phyloP scores from a whole-genome alignment of 2,329 filamentous ascomycete genomes.

The Fusarium verrucosum region DNA sequence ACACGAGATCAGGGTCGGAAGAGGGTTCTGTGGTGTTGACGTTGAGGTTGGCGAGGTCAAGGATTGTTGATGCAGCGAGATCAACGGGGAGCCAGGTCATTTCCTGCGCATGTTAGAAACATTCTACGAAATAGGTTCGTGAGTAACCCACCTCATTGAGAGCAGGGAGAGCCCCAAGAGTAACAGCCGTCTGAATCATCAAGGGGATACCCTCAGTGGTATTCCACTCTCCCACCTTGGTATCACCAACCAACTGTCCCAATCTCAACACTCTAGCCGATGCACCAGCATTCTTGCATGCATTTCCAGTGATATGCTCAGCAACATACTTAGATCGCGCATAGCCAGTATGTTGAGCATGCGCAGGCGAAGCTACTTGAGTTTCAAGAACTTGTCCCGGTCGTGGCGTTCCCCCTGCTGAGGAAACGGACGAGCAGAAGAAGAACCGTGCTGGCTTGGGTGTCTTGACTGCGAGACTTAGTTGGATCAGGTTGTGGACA shows the following conservation, averaged over 20 bases:
- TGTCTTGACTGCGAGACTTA: slow-evolving; percentile 44
- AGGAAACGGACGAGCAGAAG: slow-evolving; percentile 61
- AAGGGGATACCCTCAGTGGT: slow-evolving; percentile 61
- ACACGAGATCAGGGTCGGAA: slow-evolving; percentile 23
- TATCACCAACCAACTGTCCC: slow-evolving; percentile 62
- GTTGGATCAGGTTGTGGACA: slow-evolving; percentile 55
- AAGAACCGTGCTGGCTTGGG: slow-evolving; percentile 49
- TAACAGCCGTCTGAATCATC: slow-evolving; percentile 59
- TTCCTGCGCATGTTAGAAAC: slow-evolving; percentile 21
- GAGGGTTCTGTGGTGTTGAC: neutral
- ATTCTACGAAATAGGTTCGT: accelerated
- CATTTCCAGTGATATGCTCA: slow-evolving; percentile 51
- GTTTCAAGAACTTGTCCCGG: slow-evolving; percentile 50
- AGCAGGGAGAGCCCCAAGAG: slow-evolving; percentile 57
- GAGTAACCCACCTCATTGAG: slow-evolving; percentile 51
- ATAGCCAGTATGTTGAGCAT: slow-evolving; percentile 57
- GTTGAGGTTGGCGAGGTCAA: slow-evolving; percentile 24
- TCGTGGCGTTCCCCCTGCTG: slow-evolving; percentile 45
- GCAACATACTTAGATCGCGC: slow-evolving; percentile 54
- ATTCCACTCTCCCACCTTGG: slow-evolving; percentile 59
- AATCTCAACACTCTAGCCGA: slow-evolving; percentile 54
- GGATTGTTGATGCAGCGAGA: slow-evolving; percentile 21
- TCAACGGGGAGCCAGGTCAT: slow-evolving; percentile 40
- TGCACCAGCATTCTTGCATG: slow-evolving; percentile 41
- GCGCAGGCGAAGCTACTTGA: slow-evolving; percentile 45